Conservation (phyloP, 75 land plant species). For the Picea sitchensis region DNA sequence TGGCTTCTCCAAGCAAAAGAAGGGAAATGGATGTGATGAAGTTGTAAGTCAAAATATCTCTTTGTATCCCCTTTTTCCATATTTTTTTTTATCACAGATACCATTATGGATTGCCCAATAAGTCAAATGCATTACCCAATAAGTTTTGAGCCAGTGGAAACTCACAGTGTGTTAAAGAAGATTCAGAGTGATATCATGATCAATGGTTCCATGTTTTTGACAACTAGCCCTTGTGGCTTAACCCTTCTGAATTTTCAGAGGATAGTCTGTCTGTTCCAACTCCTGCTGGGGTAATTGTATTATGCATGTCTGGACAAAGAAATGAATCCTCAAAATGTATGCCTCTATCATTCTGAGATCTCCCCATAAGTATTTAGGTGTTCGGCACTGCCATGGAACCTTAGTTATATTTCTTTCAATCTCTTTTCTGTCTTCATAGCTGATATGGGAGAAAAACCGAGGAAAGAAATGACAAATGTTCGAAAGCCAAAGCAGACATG, state of each 20-base stretch:
- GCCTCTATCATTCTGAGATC: not conserved
- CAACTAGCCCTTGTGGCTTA: not conserved
- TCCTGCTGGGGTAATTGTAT: not conserved
- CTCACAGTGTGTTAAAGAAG: not conserved
- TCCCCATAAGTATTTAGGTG: not conserved
- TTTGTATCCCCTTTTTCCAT: not conserved
- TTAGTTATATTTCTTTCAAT: not conserved
- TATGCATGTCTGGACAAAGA: not conserved
- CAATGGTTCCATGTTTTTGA: not conserved
- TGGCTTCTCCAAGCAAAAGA: conserved; percentile 87
- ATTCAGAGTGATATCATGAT: not conserved
- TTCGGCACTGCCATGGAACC: not conserved
- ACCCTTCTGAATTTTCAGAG: not conserved
- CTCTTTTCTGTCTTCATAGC: not conserved
- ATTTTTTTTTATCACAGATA: not conserved
- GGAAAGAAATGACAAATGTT: not conserved
- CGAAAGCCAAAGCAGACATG: too few relatives aligned
- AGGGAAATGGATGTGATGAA: conserved; percentile 93
- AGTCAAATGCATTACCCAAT: not conserved
- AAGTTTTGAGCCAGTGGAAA: not conserved
- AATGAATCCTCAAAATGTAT: not conserved
- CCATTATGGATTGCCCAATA: not conserved
- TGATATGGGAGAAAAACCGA: not conserved
- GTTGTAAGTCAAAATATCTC: conserved; percentile 40
- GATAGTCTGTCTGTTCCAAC: not conserved